Evolutionary conservation across 1,139 yeast species (phyloP).

Genomic region (Pichia sorboxylosa): DNA sequence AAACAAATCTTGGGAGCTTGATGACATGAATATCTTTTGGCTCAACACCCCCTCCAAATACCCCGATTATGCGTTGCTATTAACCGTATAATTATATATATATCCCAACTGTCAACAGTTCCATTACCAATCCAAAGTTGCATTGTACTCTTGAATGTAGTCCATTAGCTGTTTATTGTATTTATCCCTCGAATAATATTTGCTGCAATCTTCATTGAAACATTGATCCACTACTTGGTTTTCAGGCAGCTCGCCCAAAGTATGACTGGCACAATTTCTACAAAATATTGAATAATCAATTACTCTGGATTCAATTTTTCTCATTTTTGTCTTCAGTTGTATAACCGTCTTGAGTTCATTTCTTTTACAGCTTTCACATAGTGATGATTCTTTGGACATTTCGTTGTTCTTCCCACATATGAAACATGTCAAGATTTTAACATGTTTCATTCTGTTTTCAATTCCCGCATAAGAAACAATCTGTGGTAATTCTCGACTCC

Average conservation of each 20-base stretch:
- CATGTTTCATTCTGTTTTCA: constrained; percentile 3
- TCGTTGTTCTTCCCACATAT: constrained; percentile 5
- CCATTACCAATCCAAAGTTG: constrained; percentile 18
- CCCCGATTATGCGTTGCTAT: no score
- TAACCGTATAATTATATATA: not conserved
- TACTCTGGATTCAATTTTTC: constrained; percentile 13
- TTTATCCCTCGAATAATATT: constrained; percentile 29
- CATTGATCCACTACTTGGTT: constrained; percentile 20
- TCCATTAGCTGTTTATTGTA: constrained; percentile 16
- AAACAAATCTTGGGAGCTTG: no score
- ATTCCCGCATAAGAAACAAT: constrained; percentile 12
- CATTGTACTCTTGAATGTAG: constrained; percentile 6
- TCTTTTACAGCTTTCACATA: constrained; percentile 28
- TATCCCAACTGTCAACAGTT: no score
- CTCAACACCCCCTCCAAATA: no score
- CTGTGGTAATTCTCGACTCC: constrained; percentile 72
- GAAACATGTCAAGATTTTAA: constrained; percentile 5
- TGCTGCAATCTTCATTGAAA: constrained; percentile 33
- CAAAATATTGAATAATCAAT: constrained; percentile 16
- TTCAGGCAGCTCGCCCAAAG: constrained; percentile 6
- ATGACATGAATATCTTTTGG: no score
- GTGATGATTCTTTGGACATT: constrained; percentile 3
- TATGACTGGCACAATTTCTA: constrained; percentile 13
- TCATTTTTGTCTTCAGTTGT: constrained; percentile 21
- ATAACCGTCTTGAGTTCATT: constrained; percentile 25